These are phyloP conservation scores for Puccinellia tenuiflora DNA, from an alignment of 176 grass and related monocot species.

Conservation along the genomic window DNA sequence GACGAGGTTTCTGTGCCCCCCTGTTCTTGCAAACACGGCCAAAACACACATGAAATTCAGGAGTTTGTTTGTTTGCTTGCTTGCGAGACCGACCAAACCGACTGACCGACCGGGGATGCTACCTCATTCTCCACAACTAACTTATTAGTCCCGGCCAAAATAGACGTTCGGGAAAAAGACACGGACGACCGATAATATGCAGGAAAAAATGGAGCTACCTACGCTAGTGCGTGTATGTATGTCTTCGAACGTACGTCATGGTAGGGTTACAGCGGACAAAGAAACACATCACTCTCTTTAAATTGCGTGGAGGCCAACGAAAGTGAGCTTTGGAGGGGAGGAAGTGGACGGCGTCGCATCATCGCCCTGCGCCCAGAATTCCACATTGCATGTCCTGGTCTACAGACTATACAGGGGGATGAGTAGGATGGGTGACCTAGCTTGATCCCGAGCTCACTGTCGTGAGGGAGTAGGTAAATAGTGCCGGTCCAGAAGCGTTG, in stretches of 20 bases:
- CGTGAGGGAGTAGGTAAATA: not conserved
- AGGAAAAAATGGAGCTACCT: not conserved
- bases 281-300: no score
- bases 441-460: not conserved
- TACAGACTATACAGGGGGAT: not conserved
- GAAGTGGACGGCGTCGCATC: not conserved
- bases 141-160: not conserved
- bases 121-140: not conserved
- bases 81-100: not conserved
- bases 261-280: no score
- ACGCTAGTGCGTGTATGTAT: not conserved
- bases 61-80: not conserved
- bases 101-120: not conserved
- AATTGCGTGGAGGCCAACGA: not conserved
- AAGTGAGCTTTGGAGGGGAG: not conserved
- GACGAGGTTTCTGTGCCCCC: not conserved
- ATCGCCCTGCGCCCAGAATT: not conserved
- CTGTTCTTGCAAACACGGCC: not conserved
- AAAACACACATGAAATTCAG: not conserved
- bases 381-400: not conserved
- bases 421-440: constrained; percentile 17
- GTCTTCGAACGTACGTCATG: no score
- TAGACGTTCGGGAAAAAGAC: not conserved
- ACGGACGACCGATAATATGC: not conserved
- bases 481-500: not conserved